A percentile compares a stretch with the other conserved stretches of the same genome.
Conservation (phyloP, 305 asterid genomes). For the Fraxinus sp. region DNA sequence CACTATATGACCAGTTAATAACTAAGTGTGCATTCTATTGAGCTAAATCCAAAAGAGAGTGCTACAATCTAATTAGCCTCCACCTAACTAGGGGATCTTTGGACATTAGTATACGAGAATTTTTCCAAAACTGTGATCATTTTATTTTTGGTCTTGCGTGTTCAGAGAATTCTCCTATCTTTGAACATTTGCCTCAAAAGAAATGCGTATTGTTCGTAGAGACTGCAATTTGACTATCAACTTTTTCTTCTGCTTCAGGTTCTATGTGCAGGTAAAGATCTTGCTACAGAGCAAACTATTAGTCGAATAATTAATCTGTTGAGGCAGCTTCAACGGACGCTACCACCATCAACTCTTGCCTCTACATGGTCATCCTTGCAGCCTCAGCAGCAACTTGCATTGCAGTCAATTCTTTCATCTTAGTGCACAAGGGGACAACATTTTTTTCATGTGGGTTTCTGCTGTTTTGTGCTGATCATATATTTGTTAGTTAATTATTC, state of each 20-base stretch:
- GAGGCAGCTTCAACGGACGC: constrained; percentile 81
- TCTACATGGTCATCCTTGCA: constrained; percentile 80
- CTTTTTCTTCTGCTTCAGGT: constrained; percentile 41
- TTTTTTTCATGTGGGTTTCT: constrained; percentile 6
- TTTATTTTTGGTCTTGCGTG: neutral
- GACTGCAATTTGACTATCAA: neutral
- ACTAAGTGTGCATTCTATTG: neutral
- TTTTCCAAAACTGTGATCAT: neutral
- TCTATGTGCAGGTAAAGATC: constrained; percentile 81
- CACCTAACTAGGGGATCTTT: neutral
- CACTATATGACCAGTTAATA: neutral
- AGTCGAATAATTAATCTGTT: constrained; percentile 71
- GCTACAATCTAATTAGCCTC: neutral
- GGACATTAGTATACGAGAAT: neutral
- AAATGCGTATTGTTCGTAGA: neutral
- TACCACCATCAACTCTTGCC: constrained; percentile 73
- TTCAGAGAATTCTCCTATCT: neutral
- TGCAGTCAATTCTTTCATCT: constrained; percentile 71
- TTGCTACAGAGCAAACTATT: constrained; percentile 74
- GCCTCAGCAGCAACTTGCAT: constrained; percentile 83
- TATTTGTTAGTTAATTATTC: constrained; percentile 36
- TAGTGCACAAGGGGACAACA: constrained; percentile 22
- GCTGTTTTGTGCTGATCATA: constrained; percentile 22
- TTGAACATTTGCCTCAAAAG: neutral
- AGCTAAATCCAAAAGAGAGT: neutral